Conservation (phyloP, 192 early-diverging fungal genomes). For the Rhizoclosmatium sp. region DNA sequence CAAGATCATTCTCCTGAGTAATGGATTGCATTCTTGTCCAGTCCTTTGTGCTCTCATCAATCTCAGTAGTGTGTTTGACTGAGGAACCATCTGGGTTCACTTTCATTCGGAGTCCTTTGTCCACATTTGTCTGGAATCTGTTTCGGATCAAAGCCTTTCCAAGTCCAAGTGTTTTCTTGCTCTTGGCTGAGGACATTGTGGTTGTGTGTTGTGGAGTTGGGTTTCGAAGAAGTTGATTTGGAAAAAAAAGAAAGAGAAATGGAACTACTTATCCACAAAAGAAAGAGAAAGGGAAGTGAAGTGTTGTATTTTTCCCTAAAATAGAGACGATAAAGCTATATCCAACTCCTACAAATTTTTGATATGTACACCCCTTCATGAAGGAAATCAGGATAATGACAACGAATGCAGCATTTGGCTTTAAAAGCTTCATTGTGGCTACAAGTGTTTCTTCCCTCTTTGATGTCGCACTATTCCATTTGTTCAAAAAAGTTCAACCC, state of each 20-base stretch:
- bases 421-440: too few species aligned
- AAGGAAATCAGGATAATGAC: too few species aligned
- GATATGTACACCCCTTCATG: too few species aligned
- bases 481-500: too few species aligned
- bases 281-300: not conserved
- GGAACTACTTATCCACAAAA: not conserved
- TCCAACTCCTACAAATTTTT: too few species aligned
- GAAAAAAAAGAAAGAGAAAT: slow-evolving; percentile 1
- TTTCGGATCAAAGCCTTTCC: slow-evolving; percentile 58
- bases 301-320: not conserved
- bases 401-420: too few species aligned
- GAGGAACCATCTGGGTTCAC: slow-evolving; percentile 62
- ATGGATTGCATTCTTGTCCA: slow-evolving; percentile 93
- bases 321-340: too few species aligned
- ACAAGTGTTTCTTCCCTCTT: too few species aligned
- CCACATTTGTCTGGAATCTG: slow-evolving; percentile 47
- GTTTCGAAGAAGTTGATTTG: not conserved
- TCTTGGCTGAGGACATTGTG: slow-evolving; percentile 33
- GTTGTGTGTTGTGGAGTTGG: not conserved
- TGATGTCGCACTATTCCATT: too few species aligned
- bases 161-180: slow-evolving; percentile 54
- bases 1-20: slow-evolving; percentile 96
- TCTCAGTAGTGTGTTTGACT: slow-evolving; percentile 80
- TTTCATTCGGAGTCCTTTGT: slow-evolving; percentile 37
- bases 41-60: slow-evolving; percentile 77